Evolutionary conservation across 495 filamentous ascomycete genomes (phyloP), one percentile per base, ranked within the genome.

Genomic region (Pyronema omphalodes): DNA sequence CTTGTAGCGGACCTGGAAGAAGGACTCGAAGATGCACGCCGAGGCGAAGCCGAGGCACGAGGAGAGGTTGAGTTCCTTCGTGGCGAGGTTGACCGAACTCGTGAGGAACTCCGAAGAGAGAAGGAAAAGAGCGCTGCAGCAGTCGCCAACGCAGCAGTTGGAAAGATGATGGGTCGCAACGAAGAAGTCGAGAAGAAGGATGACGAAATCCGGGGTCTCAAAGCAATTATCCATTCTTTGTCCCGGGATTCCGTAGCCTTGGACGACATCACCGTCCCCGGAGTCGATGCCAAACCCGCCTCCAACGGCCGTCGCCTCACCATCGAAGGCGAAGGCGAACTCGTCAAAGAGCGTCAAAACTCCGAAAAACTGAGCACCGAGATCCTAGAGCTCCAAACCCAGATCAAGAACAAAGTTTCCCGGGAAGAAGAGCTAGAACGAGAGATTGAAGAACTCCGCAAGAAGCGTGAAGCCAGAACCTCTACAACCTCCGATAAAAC

Each of bases 1-100:
- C 71, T 95, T 9, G 91, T 99, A 6, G 87, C 89, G 37, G 91
- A 99, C 61, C 73, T 99, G 0, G 91, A 99, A 66, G 93, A 99
- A 63, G 91, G 91, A 1, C 73, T 99, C 8, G 93, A 96, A 68
- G 91, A 99, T 70, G 87, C 91, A 23, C 75, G 91, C 45, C 77
- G 91, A 29, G 93, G 93, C n/a, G 93, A 99, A 67, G 88, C 93
- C 0, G 91, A 99, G 71, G 91, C 93, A 15, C 74, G 91, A 55
- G 88, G 86, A 1, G 93, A 99, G 65, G 93, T 95, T 5, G 91
- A 99, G 63, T 95, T 95, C 67, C 69, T 99, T 19, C 79, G 93
- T 36, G 91, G 91, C 1, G 91, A 99, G 65, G 93, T 99, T 0
- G 91, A 99, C 66, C 71, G 91, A 51, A 87, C 86, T n/a, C 79